A percentile compares a stretch with the other conserved stretches of the same genome.
Conservation (phyloP, 805 yeast genomes). For the Starmerella geochares region DNA sequence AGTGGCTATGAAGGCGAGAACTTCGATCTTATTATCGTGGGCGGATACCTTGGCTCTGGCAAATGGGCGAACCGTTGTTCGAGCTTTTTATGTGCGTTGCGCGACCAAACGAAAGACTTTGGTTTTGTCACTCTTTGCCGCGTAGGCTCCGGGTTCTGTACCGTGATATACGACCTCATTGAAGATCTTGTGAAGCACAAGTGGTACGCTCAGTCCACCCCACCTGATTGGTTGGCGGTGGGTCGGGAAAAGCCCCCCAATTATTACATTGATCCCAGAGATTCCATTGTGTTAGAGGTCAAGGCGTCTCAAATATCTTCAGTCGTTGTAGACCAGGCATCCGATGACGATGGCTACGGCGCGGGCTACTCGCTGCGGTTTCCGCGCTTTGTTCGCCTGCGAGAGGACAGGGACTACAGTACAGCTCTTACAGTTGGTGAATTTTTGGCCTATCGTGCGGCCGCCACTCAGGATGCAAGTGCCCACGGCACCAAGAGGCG, state of each 20-base stretch:
- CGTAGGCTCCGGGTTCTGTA: constrained; percentile 76
- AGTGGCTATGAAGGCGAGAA: constrained; percentile 73
- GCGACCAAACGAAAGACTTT: constrained; percentile 34
- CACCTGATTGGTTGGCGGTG: constrained; percentile 18
- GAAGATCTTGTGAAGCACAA: constrained; percentile 46
- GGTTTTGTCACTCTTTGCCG: constrained; percentile 58
- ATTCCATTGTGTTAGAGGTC: constrained; percentile 70
- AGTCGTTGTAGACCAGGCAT: constrained; percentile 22
- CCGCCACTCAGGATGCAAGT: not conserved
- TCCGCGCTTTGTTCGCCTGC: constrained; percentile 56
- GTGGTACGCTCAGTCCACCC: constrained; percentile 39
- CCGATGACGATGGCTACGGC: constrained; percentile 39
- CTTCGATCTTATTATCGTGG: constrained; percentile 68
- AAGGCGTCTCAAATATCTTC: constrained; percentile 65
- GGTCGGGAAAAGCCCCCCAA: constrained; percentile 16
- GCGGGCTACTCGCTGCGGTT: constrained; percentile 64
- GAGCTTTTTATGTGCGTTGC: constrained; percentile 63
- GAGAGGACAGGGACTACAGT: constrained; percentile 58
- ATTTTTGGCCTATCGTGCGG: constrained; percentile 28
- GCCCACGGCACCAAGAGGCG: not conserved
- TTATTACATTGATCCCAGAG: constrained; percentile 69
- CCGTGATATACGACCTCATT: constrained; percentile 50
- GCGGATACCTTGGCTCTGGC: constrained; percentile 64
- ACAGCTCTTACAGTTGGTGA: constrained; percentile 49
- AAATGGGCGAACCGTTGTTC: constrained; percentile 33